Evolutionary conservation across 1,284 basidiomycete species (phyloP), one percentile per base, ranked within the genome.

Genomic region (Leccinum huronense): DNA sequence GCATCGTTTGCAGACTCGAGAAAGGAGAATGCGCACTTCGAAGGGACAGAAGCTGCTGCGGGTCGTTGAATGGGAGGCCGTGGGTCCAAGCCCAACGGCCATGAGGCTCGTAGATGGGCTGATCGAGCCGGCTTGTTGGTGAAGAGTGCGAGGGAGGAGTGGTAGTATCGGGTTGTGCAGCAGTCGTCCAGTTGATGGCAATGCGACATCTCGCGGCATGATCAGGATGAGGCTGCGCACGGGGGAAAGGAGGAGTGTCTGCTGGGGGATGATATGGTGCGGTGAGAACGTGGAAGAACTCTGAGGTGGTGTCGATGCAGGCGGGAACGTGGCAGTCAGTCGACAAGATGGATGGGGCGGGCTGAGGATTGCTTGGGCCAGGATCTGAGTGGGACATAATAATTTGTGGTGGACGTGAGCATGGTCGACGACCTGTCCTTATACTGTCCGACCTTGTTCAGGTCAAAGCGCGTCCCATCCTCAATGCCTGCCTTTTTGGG

Each of bases 61-160:
- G 68, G 54, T 78, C 66, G 9, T 71, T 67, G 62, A 79, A 68
- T 6, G 75, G 55, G 33, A 76, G 67, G n/a, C 73, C 76, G n/a
- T 72, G 72, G 10, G 79, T 68, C 80, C 80, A 81, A 1, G 70
- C 71, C 78, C 79, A 80, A 27, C 69, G 70, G 33, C 78, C 79
- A 27, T 77, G 75, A 13, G 80, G 78, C 30, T 63, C 67, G 60
- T 79, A 81, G 16, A 75, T 63, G 57, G 70, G 72, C 5, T 69
- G 67, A 23, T 77, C 63, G 2, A 68, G 66, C 13, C 31, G 63
- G n/a, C 45, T 63, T 7, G 59, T n/a, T 27, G 59, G 58, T 16
- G 33, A 65, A 48, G 61, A 27, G 11, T 42, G 60, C 40, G 63
- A 58, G 1, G 58, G 5, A 3, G 62, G 61, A 8, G 61, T 14